Conservation (phyloP, 257 asterid genomes). For the Osmanthus fragrans region DNA sequence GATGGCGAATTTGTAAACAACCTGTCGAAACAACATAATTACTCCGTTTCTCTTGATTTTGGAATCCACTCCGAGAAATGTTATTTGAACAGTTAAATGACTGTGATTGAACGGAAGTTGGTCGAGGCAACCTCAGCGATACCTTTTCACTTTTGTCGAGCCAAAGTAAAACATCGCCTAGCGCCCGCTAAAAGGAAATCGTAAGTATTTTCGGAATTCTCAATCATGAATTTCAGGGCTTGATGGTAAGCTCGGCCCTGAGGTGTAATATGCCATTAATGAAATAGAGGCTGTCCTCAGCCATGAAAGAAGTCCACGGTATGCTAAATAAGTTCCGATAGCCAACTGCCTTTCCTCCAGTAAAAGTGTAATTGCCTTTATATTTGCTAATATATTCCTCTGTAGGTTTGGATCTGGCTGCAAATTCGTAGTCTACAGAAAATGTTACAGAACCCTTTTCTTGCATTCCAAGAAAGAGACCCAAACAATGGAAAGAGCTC, state of each 20-base stretch:
- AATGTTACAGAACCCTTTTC: slow-evolving; percentile 33
- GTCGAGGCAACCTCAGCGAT: background rate
- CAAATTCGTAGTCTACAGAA: slow-evolving; percentile 30
- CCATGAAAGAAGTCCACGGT: slow-evolving; percentile 34
- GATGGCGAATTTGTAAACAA: background rate
- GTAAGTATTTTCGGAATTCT: background rate
- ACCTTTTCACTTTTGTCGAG: background rate
- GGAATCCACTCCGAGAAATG: background rate
- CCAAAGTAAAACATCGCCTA: background rate
- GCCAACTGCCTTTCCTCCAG: slow-evolving; percentile 37
- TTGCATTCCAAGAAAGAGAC: slow-evolving; percentile 36
- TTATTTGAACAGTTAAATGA: no score
- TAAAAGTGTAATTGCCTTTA: slow-evolving; percentile 34
- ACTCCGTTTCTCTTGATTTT: background rate
- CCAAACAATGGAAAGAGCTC: slow-evolving; percentile 30
- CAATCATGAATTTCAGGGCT: slow-evolving; percentile 2
- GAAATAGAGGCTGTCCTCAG: slow-evolving; percentile 35
- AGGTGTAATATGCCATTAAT: slow-evolving; percentile 32
- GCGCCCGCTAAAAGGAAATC: background rate
- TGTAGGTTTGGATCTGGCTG: slow-evolving; percentile 31
- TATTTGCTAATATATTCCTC: slow-evolving; percentile 34
- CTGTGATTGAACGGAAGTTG: slow-evolving; percentile 8
- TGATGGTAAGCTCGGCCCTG: slow-evolving; percentile 39
- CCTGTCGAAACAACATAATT: background rate
- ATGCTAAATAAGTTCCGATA: slow-evolving; percentile 31